These are phyloP conservation scores for Penstemon newberryi DNA, from an alignment of 257 asterid genomes.

Conservation along the genomic window DNA sequence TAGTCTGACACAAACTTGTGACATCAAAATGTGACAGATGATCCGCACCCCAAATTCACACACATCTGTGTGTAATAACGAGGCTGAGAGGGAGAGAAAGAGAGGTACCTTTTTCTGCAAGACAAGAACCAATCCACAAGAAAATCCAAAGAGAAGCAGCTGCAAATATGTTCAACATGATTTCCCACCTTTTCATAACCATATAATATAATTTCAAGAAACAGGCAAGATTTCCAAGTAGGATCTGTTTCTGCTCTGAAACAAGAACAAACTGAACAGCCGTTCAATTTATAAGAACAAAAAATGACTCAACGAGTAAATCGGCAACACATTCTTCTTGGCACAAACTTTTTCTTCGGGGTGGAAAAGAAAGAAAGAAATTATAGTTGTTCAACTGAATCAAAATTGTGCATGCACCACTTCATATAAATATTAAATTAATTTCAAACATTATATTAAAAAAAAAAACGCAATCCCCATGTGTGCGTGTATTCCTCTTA, in stretches of 20 bases:
- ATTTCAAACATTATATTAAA: slow-evolving; percentile 8
- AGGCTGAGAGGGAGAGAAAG: not conserved
- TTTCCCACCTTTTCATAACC: slow-evolving; percentile 4
- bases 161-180: not conserved
- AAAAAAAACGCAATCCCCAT: not conserved
- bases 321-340: slow-evolving; percentile 5
- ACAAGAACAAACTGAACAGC: slow-evolving; percentile 19
- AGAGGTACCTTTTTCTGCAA: slow-evolving; percentile 52
- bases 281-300: slow-evolving; percentile 28
- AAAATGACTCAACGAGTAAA: not conserved
- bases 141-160: slow-evolving; percentile 30
- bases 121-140: slow-evolving; percentile 37
- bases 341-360: slow-evolving; percentile 30
- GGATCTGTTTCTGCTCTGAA: no score
- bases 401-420: not conserved
- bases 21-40: no score
- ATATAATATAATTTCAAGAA: slow-evolving; percentile 1
- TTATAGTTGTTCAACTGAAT: slow-evolving; percentile 29
- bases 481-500: not conserved
- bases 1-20: no score
- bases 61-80: not conserved
- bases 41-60: no score
- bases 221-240: no score
- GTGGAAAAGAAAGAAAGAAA: not conserved
- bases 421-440: slow-evolving; percentile 29